These are phyloP conservation scores for Deuterostichococcus epilithicus DNA, from an alignment of 139 green algal species.

Conservation along the genomic window DNA sequence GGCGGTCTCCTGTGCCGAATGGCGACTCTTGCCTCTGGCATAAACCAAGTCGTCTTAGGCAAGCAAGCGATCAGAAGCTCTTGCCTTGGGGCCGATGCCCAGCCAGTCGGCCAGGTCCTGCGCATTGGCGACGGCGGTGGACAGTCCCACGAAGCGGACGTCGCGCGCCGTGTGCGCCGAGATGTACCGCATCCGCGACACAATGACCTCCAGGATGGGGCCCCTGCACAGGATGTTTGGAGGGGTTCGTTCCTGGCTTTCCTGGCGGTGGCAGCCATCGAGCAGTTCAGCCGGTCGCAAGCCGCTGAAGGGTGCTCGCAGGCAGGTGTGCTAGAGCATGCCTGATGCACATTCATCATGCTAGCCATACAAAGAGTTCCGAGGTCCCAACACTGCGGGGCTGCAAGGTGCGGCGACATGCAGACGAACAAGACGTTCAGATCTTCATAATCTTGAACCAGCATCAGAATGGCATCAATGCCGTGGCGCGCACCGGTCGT, in stretches of 20 bases:
- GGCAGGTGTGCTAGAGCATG: too few species aligned
- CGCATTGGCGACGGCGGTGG: constrained; percentile 93
- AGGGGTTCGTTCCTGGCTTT: not conserved
- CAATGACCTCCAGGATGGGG: constrained; percentile 94
- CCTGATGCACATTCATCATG: too few species aligned
- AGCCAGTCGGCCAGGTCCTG: constrained; percentile 93
- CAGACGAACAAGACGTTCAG: too few species aligned
- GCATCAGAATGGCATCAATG: not conserved
- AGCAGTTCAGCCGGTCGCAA: too few species aligned
- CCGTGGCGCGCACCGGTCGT: constrained; percentile 49
- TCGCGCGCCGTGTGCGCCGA: constrained; percentile 42
- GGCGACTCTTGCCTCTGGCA: too few species aligned
- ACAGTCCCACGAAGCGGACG: constrained; percentile 92
- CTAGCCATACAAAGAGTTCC: too few species aligned
- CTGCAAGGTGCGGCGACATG: too few species aligned
- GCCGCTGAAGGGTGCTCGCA: too few species aligned
- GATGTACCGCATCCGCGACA: constrained; percentile 88
- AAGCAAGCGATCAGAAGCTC: not conserved
- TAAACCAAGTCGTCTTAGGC: too few species aligned
- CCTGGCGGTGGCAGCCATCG: not conserved
- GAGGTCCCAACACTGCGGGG: too few species aligned
- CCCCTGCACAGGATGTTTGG: constrained; percentile 43
- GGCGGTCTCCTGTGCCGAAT: too few species aligned
- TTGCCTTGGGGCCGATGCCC: constrained; percentile 57
- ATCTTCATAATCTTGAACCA: too few species aligned